These are phyloP conservation scores for Penstemon eatonii DNA, from an alignment of 257 asterid genomes.

Conservation along the genomic window DNA sequence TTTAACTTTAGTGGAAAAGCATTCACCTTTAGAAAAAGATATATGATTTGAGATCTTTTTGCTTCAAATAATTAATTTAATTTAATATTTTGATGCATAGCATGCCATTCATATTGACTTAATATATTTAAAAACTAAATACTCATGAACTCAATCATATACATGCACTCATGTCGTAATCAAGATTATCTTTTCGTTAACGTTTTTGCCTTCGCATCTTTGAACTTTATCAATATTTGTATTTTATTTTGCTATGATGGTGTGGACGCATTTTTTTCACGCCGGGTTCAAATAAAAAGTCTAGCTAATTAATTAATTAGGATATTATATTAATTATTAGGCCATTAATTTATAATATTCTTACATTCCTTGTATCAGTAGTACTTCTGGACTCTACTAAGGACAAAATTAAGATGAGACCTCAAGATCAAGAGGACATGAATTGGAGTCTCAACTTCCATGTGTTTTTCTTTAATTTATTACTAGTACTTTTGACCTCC, in stretches of 20 bases:
- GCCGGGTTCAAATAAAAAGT: not conserved
- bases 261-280: not conserved
- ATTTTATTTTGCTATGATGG: not conserved
- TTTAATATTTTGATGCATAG: slow-evolving; percentile 13
- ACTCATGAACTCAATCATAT: slow-evolving; percentile 22
- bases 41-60: slow-evolving; percentile 25
- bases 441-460: too few relatives aligned
- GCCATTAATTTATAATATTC: too few relatives aligned
- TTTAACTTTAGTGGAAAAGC: slow-evolving; percentile 50
- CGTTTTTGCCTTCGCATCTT: not conserved
- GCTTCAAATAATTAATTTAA: not conserved
- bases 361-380: too few relatives aligned
- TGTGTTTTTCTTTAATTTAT: too few relatives aligned
- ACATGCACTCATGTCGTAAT: slow-evolving; percentile 24
- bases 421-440: too few relatives aligned
- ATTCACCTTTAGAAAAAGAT: slow-evolving; percentile 41
- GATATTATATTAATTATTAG: too few relatives aligned
- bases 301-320: not conserved
- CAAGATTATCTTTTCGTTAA: slow-evolving; percentile 12
- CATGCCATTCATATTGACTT: slow-evolving; percentile 16
- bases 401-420: too few relatives aligned
- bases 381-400: too few relatives aligned
- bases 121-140: slow-evolving; percentile 5
- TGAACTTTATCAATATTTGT: not conserved
- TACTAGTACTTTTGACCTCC: too few relatives aligned